Evolutionary conservation across 768 basidiomycete genomes (phyloP).

Genomic region (Psilocybe azurescens): DNA sequence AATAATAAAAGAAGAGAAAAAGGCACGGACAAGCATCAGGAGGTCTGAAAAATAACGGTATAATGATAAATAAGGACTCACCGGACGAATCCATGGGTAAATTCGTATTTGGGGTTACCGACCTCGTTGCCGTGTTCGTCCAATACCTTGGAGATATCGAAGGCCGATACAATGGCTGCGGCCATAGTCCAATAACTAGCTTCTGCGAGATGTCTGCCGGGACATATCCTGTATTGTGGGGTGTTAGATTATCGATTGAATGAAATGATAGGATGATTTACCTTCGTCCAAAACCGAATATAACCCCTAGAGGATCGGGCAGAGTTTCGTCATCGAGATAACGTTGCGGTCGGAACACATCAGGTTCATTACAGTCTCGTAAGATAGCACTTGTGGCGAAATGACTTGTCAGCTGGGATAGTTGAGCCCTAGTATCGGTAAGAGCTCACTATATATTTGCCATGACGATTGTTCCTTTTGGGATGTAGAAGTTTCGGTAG

Average conservation of each 20-base stretch:
- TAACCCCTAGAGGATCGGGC: slow-evolving; percentile 50
- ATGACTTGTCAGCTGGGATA: background rate
- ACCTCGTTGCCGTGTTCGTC: slow-evolving; percentile 48
- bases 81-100: slow-evolving; percentile 52
- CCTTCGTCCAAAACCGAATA: slow-evolving; percentile 66
- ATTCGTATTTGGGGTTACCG: slow-evolving; percentile 38
- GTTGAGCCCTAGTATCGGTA: background rate
- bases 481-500: slow-evolving; percentile 53
- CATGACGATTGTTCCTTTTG: slow-evolving; percentile 47
- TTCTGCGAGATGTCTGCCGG: slow-evolving; percentile 59
- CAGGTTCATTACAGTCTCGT: slow-evolving; percentile 49
- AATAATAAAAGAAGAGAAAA: too few relatives aligned
- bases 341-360: slow-evolving; percentile 54
- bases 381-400: slow-evolving; percentile 41
- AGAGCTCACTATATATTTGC: slow-evolving; percentile 48
- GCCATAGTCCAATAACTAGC: slow-evolving; percentile 50
- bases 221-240: slow-evolving; percentile 47
- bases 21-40: slow-evolving; percentile 6
- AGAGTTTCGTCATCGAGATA: slow-evolving; percentile 44
- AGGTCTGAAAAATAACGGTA: background rate
- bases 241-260: background rate
- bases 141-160: slow-evolving; percentile 46
- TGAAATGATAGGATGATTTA: slow-evolving; percentile 24
- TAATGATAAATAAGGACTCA: slow-evolving; percentile 27
- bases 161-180: slow-evolving; percentile 47